These are phyloP conservation scores for Aspergillus novoparasiticus DNA, from an alignment of 2,329 filamentous ascomycete genomes.

Conservation along the genomic window DNA sequence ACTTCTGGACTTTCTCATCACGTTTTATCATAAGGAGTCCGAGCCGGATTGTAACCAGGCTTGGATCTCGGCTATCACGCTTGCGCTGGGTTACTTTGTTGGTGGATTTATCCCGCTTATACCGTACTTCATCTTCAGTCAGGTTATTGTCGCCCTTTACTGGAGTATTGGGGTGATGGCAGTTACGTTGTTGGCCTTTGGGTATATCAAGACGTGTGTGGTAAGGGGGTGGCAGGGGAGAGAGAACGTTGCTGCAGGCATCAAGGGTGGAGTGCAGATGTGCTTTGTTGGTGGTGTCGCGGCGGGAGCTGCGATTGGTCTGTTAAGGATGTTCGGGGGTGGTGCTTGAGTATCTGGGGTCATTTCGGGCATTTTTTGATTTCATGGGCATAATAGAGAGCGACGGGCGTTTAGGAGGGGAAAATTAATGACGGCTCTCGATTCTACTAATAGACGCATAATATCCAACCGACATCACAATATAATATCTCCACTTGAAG, in stretches of 20 bases:
- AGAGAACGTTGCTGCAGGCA: slow-evolving; percentile 54
- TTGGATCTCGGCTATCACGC: slow-evolving; percentile 62
- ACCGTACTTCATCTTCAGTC: slow-evolving; percentile 65
- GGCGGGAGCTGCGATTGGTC: slow-evolving; percentile 65
- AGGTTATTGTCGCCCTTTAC: slow-evolving; percentile 54
- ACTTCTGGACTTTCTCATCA: slow-evolving; percentile 51
- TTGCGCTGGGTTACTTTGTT: slow-evolving; percentile 69
- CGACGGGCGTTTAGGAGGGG: slow-evolving; percentile 7
- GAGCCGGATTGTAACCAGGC: slow-evolving; percentile 50
- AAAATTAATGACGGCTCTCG: neutral
- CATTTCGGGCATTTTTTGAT: slow-evolving; percentile 1
- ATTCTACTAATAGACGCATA: neutral
- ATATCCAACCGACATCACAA: neutral
- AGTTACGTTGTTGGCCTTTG: slow-evolving; percentile 44
- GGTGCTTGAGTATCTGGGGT: slow-evolving; percentile 29
- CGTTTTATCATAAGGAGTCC: slow-evolving; percentile 51
- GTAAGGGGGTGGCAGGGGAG: slow-evolving; percentile 48
- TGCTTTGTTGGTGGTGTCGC: slow-evolving; percentile 66
- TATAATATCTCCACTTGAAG: neutral
- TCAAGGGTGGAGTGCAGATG: slow-evolving; percentile 66
- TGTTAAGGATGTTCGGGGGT: slow-evolving; percentile 58
- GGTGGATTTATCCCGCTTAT: slow-evolving; percentile 71
- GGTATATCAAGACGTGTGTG: slow-evolving; percentile 49
- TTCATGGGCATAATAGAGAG: slow-evolving; percentile 10
- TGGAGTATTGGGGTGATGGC: slow-evolving; percentile 47